Base-by-base conservation (phyloP, 805 yeast species). In the Metschnikowia colocasiae region DNA sequence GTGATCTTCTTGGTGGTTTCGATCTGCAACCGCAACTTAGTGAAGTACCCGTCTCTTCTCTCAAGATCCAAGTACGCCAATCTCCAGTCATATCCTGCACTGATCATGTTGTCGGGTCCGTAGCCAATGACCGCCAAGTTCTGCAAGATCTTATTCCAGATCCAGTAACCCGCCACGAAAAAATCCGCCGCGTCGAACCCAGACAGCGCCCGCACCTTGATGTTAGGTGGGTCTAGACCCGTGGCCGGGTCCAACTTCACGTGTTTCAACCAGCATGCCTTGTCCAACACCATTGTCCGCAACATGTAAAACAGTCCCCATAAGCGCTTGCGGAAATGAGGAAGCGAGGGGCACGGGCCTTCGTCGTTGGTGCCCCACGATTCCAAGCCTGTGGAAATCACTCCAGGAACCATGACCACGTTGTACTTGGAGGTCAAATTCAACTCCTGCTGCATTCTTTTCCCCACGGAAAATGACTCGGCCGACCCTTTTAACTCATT, bases 291-390 rank as follows among this genome's bases (percentile, higher is more conserved):
- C 98, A 94, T 92, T 3, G 96, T 83, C 55, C 86, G 76, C 48
- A 94, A 68, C 99, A 94, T 94, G 62, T 87, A 90, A 71, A 90
- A 91, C 0, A 97, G 88, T 0, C 99, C 99, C 99, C 99, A 94
- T 47, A 94, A 64, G 55, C 98, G 74, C 61, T 90, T 91, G 43
- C 99, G 75, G 69, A 92, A 94, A 64, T 92, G 95, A 8, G 82
- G 76, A 49, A 83, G 80, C 32, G 89, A 78, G 3, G 95, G 94
- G 63, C 99, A 94, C 6, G 83, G 94, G 7, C 73, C 74, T 2
- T 72, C 79, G 4, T 84, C 77, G 29, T 72, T 77, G 2, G 87
- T 71, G 0, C 95, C 85, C 99, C 99, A 94, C 41, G 90, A 83
- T 65, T 94, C 99, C 31, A 94, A 74, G 3, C 97, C 97, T 0